These are phyloP conservation scores for Sequoia sempervirens DNA, from an alignment of 75 land plant species.

Conservation along the genomic window DNA sequence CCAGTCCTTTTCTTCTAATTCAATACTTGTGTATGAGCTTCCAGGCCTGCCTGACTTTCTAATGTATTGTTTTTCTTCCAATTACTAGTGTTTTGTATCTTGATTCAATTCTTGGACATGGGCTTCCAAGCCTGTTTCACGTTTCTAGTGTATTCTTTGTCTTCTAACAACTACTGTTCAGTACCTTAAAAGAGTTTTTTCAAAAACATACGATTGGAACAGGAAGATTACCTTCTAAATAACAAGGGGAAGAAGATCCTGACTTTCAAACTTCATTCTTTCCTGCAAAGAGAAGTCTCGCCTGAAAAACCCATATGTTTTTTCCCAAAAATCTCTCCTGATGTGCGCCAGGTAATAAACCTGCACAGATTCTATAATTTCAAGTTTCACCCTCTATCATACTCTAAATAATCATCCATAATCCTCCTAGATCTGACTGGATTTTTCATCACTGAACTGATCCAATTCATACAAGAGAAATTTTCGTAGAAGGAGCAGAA, in stretches of 20 bases:
- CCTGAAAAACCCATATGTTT: neutral
- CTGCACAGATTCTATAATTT: neutral
- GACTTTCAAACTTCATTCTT: neutral
- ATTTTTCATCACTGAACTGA: neutral
- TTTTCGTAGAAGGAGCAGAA: neutral
- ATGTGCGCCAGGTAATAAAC: neutral
- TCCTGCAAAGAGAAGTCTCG: neutral
- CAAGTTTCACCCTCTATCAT: neutral
- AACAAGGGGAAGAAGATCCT: neutral
- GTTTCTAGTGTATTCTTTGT: no score
- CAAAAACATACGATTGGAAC: neutral
- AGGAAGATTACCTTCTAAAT: neutral
- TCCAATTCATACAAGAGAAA: neutral
- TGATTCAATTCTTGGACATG: no score
- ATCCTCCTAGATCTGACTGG: neutral
- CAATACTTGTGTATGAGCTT: no score
- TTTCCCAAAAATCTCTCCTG: neutral
- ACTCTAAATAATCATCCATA: neutral
- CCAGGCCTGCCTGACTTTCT: no score
- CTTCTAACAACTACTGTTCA: no score
- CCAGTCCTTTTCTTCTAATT: no score
- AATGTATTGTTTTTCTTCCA: no score
- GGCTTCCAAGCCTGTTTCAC: no score
- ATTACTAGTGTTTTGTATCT: no score
- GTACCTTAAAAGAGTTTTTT: no score